phyloP scores from a whole-genome alignment of 306 rosid genomes.

The Dryas octopetala region DNA sequence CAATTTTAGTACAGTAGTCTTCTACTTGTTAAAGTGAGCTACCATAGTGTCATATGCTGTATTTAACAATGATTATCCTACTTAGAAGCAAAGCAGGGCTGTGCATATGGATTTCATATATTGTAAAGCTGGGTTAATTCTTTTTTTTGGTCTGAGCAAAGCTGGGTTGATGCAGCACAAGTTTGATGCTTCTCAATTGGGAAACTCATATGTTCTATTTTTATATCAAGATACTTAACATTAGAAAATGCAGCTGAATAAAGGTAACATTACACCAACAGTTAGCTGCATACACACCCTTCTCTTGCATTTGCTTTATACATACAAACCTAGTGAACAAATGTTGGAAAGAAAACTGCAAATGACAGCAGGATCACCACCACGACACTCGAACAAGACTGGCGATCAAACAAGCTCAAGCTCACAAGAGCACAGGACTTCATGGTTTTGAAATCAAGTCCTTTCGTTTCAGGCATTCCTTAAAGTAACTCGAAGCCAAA shows the following conservation, averaged over 20 bases:
- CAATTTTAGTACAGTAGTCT: too few species aligned
- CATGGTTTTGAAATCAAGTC: background rate
- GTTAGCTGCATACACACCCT: conserved; percentile 8
- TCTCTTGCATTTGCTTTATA: background rate
- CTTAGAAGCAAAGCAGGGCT: too few species aligned
- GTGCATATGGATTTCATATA: too few species aligned
- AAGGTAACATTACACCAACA: conserved; percentile 14
- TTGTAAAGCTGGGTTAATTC: too few species aligned
- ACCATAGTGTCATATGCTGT: too few species aligned
- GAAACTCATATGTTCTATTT: too few species aligned
- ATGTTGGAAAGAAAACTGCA: conserved; percentile 12
- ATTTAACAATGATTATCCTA: too few species aligned
- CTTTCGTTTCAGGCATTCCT: background rate
- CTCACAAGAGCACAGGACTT: conserved; percentile 1
- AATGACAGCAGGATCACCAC: conserved; percentile 35
- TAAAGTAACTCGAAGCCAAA: background rate
- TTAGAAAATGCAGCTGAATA: background rate
- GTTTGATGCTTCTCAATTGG: too few species aligned
- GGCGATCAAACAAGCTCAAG: conserved; percentile 39
- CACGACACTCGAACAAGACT: conserved; percentile 10
- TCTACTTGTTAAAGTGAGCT: too few species aligned
- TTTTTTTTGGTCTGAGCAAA: too few species aligned
- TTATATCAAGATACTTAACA: background rate
- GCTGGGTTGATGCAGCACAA: too few species aligned
- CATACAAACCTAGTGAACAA: background rate